phyloP scores from a whole-genome alignment of 2,329 filamentous ascomycete species.

The Ophiocordyceps sinensis region DNA sequence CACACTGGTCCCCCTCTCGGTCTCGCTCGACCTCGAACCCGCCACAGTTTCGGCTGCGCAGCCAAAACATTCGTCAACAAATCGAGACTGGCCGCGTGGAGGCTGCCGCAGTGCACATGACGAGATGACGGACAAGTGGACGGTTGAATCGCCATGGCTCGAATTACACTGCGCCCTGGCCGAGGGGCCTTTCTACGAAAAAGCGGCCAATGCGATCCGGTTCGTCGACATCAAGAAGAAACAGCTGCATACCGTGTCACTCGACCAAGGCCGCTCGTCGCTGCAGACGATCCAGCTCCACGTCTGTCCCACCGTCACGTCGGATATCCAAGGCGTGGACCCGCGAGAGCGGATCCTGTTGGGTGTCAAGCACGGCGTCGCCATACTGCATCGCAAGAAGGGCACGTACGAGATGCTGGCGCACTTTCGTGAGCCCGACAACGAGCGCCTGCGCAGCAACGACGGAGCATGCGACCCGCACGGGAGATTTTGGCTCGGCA shows the following conservation, averaged over 20 bases:
- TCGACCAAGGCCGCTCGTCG: slow-evolving; percentile 47
- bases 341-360: slow-evolving; percentile 53
- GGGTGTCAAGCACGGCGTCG: slow-evolving; percentile 69
- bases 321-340: slow-evolving; percentile 57
- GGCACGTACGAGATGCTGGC: slow-evolving; percentile 39
- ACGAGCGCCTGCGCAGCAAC: slow-evolving; percentile 52
- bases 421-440: slow-evolving; percentile 28
- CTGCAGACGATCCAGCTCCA: slow-evolving; percentile 45
- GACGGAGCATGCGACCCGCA: slow-evolving; percentile 70
- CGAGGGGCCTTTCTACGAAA: slow-evolving; percentile 64
- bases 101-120: not conserved
- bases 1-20: not conserved
- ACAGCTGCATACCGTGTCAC: slow-evolving; percentile 56
- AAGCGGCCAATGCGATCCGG: slow-evolving; percentile 48
- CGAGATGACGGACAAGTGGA: not conserved
- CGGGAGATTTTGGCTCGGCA: slow-evolving; percentile 73
- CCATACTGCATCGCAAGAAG: slow-evolving; percentile 53
- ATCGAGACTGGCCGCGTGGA: not conserved
- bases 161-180: slow-evolving; percentile 49
- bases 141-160: slow-evolving; percentile 39
- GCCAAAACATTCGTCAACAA: not conserved
- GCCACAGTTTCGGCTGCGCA: not conserved
- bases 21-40: not conserved
- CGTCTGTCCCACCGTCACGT: slow-evolving; percentile 50
- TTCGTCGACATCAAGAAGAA: slow-evolving; percentile 75